phyloP scores from a whole-genome alignment of 768 basidiomycete genomes.

The Pisolithus microcarpus region DNA sequence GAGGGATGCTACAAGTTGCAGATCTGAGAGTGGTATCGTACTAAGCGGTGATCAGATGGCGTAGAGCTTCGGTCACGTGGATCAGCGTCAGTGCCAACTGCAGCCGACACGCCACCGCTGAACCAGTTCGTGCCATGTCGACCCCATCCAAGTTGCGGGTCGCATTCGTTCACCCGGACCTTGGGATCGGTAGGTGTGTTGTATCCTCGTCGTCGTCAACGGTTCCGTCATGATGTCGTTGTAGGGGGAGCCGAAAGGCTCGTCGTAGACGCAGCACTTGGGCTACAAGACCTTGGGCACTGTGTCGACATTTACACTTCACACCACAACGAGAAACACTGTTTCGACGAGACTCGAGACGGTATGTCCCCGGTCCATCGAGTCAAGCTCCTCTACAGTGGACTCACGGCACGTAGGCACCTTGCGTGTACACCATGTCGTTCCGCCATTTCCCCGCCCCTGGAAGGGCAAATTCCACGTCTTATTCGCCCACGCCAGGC shows the following conservation, averaged over 20 bases:
- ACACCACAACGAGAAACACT: conserved; percentile 78
- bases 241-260: conserved; percentile 92
- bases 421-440: conserved; percentile 64
- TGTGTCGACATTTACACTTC: conserved; percentile 88
- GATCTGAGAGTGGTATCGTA: too few species aligned
- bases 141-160: conserved; percentile 35
- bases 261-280: conserved; percentile 90
- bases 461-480: conserved; percentile 80
- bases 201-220: not conserved
- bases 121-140: too few species aligned
- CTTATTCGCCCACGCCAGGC: conserved; percentile 80
- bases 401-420: conserved; percentile 46
- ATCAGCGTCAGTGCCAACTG: too few species aligned
- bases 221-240: not conserved
- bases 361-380: conserved; percentile 41
- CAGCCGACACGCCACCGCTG: too few species aligned
- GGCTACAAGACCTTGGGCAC: conserved; percentile 80
- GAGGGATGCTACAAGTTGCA: too few species aligned
- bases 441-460: conserved; percentile 74
- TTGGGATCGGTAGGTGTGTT: conserved; percentile 70
- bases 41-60: too few species aligned
- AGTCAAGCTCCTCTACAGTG: not conserved
- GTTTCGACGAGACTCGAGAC: conserved; percentile 90
- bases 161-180: conserved; percentile 90
- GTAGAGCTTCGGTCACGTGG: too few species aligned